Evolutionary conservation across 2,329 filamentous ascomycete genomes (phyloP), one percentile per base, ranked within the genome.

Genomic region (Aulographum hederae): DNA sequence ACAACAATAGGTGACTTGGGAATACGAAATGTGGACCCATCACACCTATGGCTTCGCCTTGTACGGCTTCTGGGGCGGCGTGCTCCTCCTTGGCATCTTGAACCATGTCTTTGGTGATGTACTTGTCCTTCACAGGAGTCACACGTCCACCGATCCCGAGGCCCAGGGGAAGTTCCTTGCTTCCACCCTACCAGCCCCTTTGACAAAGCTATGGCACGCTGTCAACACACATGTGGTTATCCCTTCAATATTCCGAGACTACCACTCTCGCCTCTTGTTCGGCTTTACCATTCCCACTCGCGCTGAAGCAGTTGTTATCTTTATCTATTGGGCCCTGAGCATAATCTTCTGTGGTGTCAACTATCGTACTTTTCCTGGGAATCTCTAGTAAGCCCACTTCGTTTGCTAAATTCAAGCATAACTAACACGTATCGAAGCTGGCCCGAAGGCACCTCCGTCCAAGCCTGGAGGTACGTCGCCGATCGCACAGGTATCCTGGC

Each of bases 401-500:
- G n/a, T n/a, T 25, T n/a, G n/a, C n/a, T n/a, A n/a, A n/a, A n/a
- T n/a, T n/a, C n/a, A n/a, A n/a, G n/a, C n/a, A n/a, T n/a, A n/a
- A n/a, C n/a, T n/a, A n/a, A n/a, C n/a, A n/a, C n/a, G n/a, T n/a
- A n/a, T n/a, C n/a, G n/a, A n/a, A n/a, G n/a, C n/a, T n/a, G n/a
- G n/a, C n/a, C n/a, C n/a, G n/a, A n/a, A n/a, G n/a, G n/a, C n/a
- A n/a, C n/a, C n/a, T n/a, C n/a, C 2, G 37, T 38, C 4, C 63
- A 68, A 38, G 34, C 60, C 4, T 46, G 57, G 37, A 65, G 71
- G 1, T 75, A 72, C 34, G 55, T 70, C 0, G 66, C 69, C 0
- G 71, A 77, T 37, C 62, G 74, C 6, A 73, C 71, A 0, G 73
- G 73, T 0, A 64, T 73, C 19, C 58, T 79, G 16, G 66, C 69